A percentile compares a stretch with the other conserved stretches of the same genome.
Conservation (phyloP, 2,329 filamentous ascomycete species). For the Fusarium sp. region DNA sequence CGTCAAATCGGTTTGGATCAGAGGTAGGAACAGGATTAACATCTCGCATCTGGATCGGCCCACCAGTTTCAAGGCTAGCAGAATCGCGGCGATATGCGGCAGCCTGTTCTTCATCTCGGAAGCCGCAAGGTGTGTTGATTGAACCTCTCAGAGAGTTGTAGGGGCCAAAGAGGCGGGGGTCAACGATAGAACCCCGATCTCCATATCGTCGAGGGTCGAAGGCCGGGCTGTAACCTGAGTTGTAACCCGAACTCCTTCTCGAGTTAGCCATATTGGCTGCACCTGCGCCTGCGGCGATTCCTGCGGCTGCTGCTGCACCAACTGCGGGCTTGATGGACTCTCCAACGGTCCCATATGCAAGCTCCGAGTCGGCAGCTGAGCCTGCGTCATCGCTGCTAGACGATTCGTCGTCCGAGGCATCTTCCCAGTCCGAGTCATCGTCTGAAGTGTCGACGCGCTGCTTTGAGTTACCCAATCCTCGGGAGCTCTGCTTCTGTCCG, state of each 20-base stretch:
- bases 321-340: conserved; percentile 38
- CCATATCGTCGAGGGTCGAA: conserved; percentile 32
- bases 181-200: conserved; percentile 63
- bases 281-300: conserved; percentile 55
- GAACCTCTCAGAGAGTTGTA: conserved; percentile 69
- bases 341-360: conserved; percentile 51
- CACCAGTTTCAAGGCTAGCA: conserved; percentile 33
- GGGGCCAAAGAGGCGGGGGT: conserved; percentile 69
- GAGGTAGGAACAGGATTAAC: conserved; percentile 75
- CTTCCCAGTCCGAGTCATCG: conserved; percentile 68
- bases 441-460: conserved; percentile 51
- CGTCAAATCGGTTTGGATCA: conserved; percentile 73
- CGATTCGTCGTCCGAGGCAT: conserved; percentile 62
- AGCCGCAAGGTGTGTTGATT: conserved; percentile 66
- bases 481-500: conserved; percentile 50
- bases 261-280: conserved; percentile 53
- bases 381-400: conserved; percentile 48
- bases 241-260: conserved; percentile 44
- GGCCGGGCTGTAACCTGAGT: conserved; percentile 30
- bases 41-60: conserved; percentile 62
- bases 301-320: conserved; percentile 47
- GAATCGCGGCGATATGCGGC: conserved; percentile 41
- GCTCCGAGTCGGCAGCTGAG: conserved; percentile 54
- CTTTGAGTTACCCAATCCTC: conserved; percentile 56
- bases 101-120: conserved; percentile 52